Evolutionary conservation across 2,329 filamentous ascomycete species (phyloP), one percentile per base, ranked within the genome.

Genomic region (Rosellinia necatrix): DNA sequence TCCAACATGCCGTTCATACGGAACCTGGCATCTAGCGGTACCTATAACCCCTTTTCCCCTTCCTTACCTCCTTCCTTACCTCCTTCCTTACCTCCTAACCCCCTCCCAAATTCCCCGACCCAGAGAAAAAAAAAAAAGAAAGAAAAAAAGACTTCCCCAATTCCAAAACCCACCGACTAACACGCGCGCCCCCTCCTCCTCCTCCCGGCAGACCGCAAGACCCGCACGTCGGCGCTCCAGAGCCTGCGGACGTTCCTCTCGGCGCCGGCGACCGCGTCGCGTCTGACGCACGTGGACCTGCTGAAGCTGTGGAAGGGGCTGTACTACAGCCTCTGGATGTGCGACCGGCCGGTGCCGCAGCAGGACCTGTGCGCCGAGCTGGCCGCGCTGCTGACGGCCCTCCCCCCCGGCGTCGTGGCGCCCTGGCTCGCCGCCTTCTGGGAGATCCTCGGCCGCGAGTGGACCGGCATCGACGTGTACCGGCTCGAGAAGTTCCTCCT

Each of bases 281-380:
- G 81, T 50, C 83, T 97, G 59, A 76, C 83, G 15, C 77, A 83
- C 35, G 73, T 89, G 63, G 92, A 96, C 62, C 79, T 91, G 46
- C 79, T 93, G 58, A 96, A 96, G 77, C 83, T 97, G 63, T 96
- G 92, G 91, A 96, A 96, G 71, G 93, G 92, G 4, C 83, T 97
- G 17, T 97, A 94, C 79, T 97, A 92, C 80, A 88, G 88, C 69
- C 84, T 94, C 68, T 97, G 91, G 88, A 94, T 96, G 87, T 91
- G 88, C 73, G 92, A 97, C 79, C 90, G 92, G 43, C 88, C 92
- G 9, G 76, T 87, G n/a, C 87, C 90, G 2, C 93, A 97, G 78
- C 92, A 96, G 78, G 83, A 83, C 38, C 88, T 97, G 41, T 89
- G 90, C 64, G 76, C 81, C 63, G 87, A 92, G 60, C 87, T 97